A percentile compares a stretch with the other conserved stretches of the same genome.
phyloP scores from a whole-genome alignment of 345 rosid species.

The Limnanthes douglasii region DNA sequence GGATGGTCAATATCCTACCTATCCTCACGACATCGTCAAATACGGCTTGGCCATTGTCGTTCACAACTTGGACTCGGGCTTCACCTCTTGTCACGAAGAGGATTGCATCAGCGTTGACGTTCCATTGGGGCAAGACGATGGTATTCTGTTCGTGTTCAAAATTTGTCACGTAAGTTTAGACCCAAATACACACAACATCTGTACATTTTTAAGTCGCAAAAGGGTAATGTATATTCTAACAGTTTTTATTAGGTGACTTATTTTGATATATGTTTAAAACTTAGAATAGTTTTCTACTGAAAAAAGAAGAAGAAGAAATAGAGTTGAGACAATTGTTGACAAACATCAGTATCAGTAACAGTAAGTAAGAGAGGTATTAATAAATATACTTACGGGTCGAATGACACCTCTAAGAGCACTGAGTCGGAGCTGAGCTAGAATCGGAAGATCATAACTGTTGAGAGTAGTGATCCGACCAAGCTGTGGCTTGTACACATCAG shows the following conservation, averaged over 20 bases:
- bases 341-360: too few relatives aligned
- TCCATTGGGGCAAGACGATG: slow-evolving; percentile 51
- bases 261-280: too few relatives aligned
- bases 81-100: slow-evolving; percentile 38
- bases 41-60: slow-evolving; percentile 44
- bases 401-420: slow-evolving; percentile 42
- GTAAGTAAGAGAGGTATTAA: too few relatives aligned
- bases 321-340: too few relatives aligned
- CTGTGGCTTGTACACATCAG: slow-evolving; percentile 44
- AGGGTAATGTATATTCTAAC: too few relatives aligned
- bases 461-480: slow-evolving; percentile 40
- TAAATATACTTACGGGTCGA: slow-evolving; percentile 11
- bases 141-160: slow-evolving; percentile 31
- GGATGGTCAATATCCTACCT: slow-evolving; percentile 48
- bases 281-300: too few relatives aligned
- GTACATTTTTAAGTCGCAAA: neutral
- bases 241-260: too few relatives aligned
- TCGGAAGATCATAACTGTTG: slow-evolving; percentile 42
- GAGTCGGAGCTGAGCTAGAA: slow-evolving; percentile 34
- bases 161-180: neutral
- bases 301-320: too few relatives aligned
- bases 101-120: slow-evolving; percentile 43
- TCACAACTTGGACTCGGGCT: slow-evolving; percentile 40
- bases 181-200: neutral
- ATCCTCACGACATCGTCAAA: slow-evolving; percentile 32